Percentiles rank a stretch among this genome's conserved stretches.
Conservation (phyloP, 208 protist species). For the Entamoeba invadens region DNA sequence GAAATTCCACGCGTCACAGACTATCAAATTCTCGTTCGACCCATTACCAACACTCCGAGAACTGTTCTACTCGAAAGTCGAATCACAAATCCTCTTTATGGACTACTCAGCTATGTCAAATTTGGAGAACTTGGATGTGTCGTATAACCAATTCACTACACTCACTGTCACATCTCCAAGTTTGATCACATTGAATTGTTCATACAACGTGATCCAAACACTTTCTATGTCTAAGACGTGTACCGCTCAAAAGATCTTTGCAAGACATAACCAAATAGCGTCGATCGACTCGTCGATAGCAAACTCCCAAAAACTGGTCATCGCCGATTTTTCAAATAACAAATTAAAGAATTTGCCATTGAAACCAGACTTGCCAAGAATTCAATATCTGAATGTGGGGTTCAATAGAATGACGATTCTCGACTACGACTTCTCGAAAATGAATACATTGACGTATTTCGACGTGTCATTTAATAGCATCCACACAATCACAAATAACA, state of each 20-base stretch:
- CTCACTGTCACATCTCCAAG: neutral
- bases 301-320: neutral
- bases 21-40: neutral
- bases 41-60: neutral
- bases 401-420: neutral
- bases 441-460: neutral
- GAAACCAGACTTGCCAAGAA: neutral
- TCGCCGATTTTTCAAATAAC: neutral
- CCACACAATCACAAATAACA: neutral
- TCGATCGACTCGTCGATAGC: neutral
- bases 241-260: neutral
- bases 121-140: neutral
- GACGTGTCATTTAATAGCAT: neutral
- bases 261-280: neutral
- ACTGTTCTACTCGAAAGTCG: neutral
- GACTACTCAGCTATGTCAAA: neutral
- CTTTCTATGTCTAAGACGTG: neutral
- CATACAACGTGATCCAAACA: neutral
- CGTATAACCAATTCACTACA: neutral
- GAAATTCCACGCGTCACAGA: neutral
- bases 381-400: neutral
- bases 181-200: neutral
- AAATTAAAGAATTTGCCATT: neutral
- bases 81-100: neutral
- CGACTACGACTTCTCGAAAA: neutral